phyloP scores from a whole-genome alignment of 148 eudicot species.

The Tetragonia tetragonoides region DNA sequence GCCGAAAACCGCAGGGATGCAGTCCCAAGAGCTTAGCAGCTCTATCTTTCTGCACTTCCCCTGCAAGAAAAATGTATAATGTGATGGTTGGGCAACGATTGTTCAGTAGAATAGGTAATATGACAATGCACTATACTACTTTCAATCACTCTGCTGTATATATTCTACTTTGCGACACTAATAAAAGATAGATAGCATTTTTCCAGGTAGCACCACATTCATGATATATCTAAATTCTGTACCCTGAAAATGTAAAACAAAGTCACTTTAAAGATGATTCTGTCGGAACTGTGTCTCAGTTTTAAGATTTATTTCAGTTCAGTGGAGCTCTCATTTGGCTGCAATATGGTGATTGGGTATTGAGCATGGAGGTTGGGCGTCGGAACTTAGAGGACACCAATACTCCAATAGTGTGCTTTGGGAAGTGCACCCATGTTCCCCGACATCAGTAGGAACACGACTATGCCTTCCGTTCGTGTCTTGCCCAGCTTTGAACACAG shows the following conservation, averaged over 20 bases:
- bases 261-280: background rate
- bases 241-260: background rate
- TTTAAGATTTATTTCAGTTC: no score
- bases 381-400: no score
- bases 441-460: no score
- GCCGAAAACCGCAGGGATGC: slow-evolving; percentile 83
- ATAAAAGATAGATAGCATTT: background rate
- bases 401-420: no score
- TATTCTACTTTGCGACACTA: background rate
- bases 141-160: background rate
- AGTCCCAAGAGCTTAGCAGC: slow-evolving; percentile 69
- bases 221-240: background rate
- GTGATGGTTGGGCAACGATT: background rate
- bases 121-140: background rate
- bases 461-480: no score
- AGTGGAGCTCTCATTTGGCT: no score
- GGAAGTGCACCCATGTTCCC: no score
- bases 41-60: slow-evolving; percentile 75
- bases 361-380: no score
- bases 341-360: no score
- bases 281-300: no score
- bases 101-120: background rate
- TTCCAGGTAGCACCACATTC: background rate
- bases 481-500: no score
- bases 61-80: slow-evolving; percentile 31